Evolutionary conservation across 192 early-diverging fungal genomes (phyloP).

Genomic region (Mortierella claussenii): DNA sequence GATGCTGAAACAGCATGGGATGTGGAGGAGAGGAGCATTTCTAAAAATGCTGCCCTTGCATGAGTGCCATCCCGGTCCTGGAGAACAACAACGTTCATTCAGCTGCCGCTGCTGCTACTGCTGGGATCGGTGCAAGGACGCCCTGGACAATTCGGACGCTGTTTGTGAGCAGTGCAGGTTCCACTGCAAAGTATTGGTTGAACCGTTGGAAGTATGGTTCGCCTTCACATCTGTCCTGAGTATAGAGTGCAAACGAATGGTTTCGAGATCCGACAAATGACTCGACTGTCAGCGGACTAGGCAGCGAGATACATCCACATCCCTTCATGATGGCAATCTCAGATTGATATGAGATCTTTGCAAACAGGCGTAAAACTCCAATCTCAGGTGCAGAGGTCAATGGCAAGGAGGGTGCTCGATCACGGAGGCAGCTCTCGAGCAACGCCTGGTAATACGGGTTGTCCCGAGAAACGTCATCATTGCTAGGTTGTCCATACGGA

Average conservation of each 20-base stretch:
- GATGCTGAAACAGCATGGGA: no score
- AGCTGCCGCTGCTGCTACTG: no score
- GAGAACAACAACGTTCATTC: no score
- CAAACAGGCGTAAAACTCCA: constrained; percentile 17
- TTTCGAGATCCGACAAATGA: constrained; percentile 40
- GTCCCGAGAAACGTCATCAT: no score
- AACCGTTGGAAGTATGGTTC: constrained; percentile 15
- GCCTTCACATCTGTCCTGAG: neutral
- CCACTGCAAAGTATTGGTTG: constrained; percentile 23
- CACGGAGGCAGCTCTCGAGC: no score
- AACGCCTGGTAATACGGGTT: no score
- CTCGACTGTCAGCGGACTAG: constrained; percentile 14
- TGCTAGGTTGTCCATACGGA: no score
- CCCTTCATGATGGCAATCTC: constrained; percentile 11
- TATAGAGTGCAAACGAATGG: constrained; percentile 22
- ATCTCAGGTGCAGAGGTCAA: neutral
- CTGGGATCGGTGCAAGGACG: constrained; percentile 2
- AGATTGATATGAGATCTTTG: constrained; percentile 1
- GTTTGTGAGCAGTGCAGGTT: neutral
- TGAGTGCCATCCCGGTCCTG: no score
- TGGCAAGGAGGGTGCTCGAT: no score
- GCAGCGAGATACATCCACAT: constrained; percentile 26
- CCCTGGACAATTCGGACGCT: constrained; percentile 33
- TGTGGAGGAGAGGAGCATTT: no score
- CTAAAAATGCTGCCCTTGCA: neutral